Base-by-base conservation (phyloP, 805 yeast genomes). In the Yarrowia osloensis region DNA sequence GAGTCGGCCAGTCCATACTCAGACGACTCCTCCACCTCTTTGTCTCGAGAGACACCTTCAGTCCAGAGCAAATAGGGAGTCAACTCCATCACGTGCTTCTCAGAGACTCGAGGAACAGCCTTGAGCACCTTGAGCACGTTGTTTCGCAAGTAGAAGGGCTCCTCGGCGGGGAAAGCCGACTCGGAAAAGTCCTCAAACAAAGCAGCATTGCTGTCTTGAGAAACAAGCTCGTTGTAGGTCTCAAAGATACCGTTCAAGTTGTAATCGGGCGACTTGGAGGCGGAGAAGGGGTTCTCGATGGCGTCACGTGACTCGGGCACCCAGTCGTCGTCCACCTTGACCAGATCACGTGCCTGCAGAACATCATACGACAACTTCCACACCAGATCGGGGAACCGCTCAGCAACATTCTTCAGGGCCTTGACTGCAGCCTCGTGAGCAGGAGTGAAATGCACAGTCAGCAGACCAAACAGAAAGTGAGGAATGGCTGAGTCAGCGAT, bases 401-500 rank as follows among this genome's bases (percentile, higher is more conserved):
- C 78, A 15, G 80, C 76, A 11, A 88, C 75, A 3, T 76, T 73
- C 1, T 87, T 84, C 4, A 90, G 73, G 4, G 84, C 82, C 69
- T 88, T 94, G 66, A 81, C 78, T 1, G 89, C 89, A 5, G 89
- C 91, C 21, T 85, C 83, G 97, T 97, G 92, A 15, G 89, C 82
- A 0, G 98, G 98, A 67, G 91, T 89, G 71, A 94, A 91, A 68
- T 85, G 84, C 37, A 87, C 86, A 4, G 91, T 81, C 49, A 93
- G 77, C 68, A 89, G 81, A 37, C 98, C 98, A 70, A 89, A 82
- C 42, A 86, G 66, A 71, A 82, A 86, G 24, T 80, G 81, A 42
- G 84, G 79, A 35, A 84, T 80, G 17, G 82, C 72, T n/a, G 68
- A 44, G 40, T 73, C 73, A 1, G 71, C 63, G 33, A 70, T 67